These are phyloP conservation scores for Lepidium aucheri DNA, from an alignment of 345 rosid species.

Conservation along the genomic window DNA sequence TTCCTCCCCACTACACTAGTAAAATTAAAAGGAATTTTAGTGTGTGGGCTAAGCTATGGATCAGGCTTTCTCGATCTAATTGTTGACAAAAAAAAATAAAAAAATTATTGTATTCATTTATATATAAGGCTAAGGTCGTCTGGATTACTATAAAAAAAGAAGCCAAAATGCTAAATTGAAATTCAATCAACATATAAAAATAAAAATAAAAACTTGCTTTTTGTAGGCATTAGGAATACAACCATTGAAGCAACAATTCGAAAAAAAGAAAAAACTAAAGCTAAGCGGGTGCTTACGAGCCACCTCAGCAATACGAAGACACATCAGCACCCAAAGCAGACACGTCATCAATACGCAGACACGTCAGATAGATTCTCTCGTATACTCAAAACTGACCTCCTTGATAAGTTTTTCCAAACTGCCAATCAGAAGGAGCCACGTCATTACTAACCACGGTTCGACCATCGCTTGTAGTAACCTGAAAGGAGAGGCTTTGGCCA, in stretches of 20 bases:
- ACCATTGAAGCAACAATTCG: slow-evolving; percentile 10
- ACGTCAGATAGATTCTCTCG: neutral
- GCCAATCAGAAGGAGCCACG: slow-evolving; percentile 60
- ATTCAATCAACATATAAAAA: neutral
- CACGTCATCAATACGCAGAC: neutral
- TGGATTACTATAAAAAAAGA: neutral
- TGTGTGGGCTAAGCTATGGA: no score
- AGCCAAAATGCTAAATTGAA: neutral
- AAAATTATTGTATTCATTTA: neutral
- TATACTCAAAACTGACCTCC: slow-evolving; percentile 46
- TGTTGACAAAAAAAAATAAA: no score
- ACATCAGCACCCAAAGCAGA: slow-evolving; percentile 17
- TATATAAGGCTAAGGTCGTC: neutral
- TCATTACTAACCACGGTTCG: slow-evolving; percentile 55
- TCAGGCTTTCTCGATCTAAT: no score
- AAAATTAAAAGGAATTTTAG: no score
- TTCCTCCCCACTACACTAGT: no score
- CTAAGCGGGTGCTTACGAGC: slow-evolving; percentile 63
- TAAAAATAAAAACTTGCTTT: neutral
- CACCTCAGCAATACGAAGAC: slow-evolving; percentile 67
- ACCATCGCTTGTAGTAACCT: slow-evolving; percentile 89
- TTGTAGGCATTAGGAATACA: slow-evolving; percentile 7
- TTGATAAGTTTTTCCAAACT: slow-evolving; percentile 82
- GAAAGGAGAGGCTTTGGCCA: slow-evolving; percentile 80
- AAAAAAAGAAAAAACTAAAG: slow-evolving; percentile 1